Evolutionary conservation across 495 filamentous ascomycete species (phyloP), one percentile per base, ranked within the genome.

Genomic region (Lasiosphaeria hispida): DNA sequence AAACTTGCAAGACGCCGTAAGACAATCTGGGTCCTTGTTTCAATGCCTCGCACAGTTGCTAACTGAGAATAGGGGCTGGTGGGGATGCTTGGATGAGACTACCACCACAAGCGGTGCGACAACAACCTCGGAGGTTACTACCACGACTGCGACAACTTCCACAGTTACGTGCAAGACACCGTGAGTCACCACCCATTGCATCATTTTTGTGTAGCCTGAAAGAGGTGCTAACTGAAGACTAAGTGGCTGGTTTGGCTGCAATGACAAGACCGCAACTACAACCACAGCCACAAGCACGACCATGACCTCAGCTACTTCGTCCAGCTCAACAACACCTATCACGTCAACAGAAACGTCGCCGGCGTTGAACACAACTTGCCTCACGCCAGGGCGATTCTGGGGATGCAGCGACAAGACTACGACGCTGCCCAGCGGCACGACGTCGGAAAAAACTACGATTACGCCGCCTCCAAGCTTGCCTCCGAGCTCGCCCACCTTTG

Each of bases 1-100:
- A 85, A 45, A 96, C 90, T 0, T 96, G 92, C 73, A 82, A 92
- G 66, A 96, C 92, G 2, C 92, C 92, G 63, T 68, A 66, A 53
- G 63, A 45, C 17, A 7, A 9, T 15, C 5, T 47, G 2, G 4
- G n/a, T 15, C 10, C 15, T 50, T 0, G 1, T 4, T 0, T 52
- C 14, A 17, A 48, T 15, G 10, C 9, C 23, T 18, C 11, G 7
- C 53, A 17, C 10, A 30, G 13, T 38, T 59, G 10, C 53, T 67
- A 38, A 67, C 57, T 15, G 30, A 19, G 14, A 13, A 10, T 18
- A 68, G 65, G 45, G 92, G 92, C 34, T 89, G 86, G 86, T 89
- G 83, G 83, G 86, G 86, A 14, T 89, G 86, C 70, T 68, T 87
- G 52, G 86, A 89, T 60, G 80, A 87, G 69, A 78, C 75, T 33